Conservation (phyloP, 257 asterid species). For the Salvia rosmarinus region DNA sequence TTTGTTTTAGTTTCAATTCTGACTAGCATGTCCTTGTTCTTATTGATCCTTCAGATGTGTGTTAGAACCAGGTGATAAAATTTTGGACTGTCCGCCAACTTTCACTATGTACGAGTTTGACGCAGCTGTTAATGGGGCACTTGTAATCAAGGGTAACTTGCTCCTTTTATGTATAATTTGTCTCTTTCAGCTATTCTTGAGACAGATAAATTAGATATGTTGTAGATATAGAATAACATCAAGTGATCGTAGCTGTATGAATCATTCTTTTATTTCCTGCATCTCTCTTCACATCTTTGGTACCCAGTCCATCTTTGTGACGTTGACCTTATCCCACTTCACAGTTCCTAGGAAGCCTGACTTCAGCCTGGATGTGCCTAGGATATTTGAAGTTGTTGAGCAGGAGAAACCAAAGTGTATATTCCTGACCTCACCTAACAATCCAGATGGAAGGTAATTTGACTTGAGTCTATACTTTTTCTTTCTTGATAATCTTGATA, state of each 20-base stretch:
- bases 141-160: constrained; percentile 74
- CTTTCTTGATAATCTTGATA: constrained; percentile 12
- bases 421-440: constrained; percentile 94
- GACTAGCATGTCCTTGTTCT: constrained; percentile 22
- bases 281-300: constrained; percentile 9
- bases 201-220: neutral
- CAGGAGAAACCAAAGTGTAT: constrained; percentile 90
- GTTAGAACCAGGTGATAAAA: constrained; percentile 91
- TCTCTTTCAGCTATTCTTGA: neutral
- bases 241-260: neutral
- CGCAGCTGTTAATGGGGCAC: constrained; percentile 95
- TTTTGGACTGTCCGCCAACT: constrained; percentile 97
- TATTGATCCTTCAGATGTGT: constrained; percentile 67
- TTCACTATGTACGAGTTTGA: constrained; percentile 98
- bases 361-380: constrained; percentile 82
- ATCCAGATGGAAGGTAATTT: constrained; percentile 96
- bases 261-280: neutral
- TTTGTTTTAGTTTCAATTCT: constrained; percentile 6
- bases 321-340: constrained; percentile 28
- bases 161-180: constrained; percentile 1
- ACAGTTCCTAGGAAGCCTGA: constrained; percentile 84
- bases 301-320: constrained; percentile 5
- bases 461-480: constrained; percentile 21
- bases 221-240: constrained; percentile 13
- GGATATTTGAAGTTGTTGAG: constrained; percentile 69